phyloP scores from a whole-genome alignment of 139 green algal genomes.

The Chlorella sp. region DNA sequence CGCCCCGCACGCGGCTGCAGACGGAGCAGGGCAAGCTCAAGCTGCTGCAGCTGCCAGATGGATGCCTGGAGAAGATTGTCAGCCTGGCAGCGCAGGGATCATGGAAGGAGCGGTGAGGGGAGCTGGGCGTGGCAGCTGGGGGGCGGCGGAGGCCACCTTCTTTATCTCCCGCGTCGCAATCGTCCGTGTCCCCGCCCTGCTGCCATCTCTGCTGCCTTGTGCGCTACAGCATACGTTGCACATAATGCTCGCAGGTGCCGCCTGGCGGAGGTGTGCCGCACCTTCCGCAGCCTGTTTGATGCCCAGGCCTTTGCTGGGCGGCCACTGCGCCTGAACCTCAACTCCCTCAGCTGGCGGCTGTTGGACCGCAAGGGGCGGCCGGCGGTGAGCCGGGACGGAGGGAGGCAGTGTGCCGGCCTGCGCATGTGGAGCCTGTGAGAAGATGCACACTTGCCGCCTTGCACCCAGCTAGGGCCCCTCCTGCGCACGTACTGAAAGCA shows the following conservation, averaged over 20 bases:
- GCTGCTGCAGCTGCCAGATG: conserved; percentile 9
- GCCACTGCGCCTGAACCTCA: conserved; percentile 4
- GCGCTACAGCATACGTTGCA: too few relatives aligned
- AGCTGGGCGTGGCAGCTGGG: too few relatives aligned
- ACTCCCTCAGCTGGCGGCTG: conserved; percentile 11
- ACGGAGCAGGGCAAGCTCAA: background rate
- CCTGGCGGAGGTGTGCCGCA: conserved; percentile 17
- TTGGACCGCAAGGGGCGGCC: conserved; percentile 4
- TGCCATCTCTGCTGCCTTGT: too few relatives aligned
- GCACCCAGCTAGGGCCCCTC: too few relatives aligned
- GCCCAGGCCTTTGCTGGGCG: background rate
- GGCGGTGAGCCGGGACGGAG: background rate
- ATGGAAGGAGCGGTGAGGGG: conserved; percentile 21
- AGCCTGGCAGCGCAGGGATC: background rate
- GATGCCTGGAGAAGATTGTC: conserved; percentile 4
- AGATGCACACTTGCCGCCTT: too few relatives aligned
- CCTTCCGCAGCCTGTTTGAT: conserved; percentile 18
- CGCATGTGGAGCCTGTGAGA: too few relatives aligned
- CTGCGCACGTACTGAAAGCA: too few relatives aligned
- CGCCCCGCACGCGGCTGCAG: background rate
- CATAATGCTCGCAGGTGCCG: conserved; percentile 14
- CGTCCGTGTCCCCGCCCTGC: too few relatives aligned
- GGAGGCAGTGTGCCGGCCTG: too few relatives aligned
- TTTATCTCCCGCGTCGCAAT: too few relatives aligned
- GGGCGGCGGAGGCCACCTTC: too few relatives aligned